Evolutionary conservation across 2,329 filamentous ascomycete species (phyloP), one percentile per base, ranked within the genome.

Genomic region (Pestalotiopsis sp.): DNA sequence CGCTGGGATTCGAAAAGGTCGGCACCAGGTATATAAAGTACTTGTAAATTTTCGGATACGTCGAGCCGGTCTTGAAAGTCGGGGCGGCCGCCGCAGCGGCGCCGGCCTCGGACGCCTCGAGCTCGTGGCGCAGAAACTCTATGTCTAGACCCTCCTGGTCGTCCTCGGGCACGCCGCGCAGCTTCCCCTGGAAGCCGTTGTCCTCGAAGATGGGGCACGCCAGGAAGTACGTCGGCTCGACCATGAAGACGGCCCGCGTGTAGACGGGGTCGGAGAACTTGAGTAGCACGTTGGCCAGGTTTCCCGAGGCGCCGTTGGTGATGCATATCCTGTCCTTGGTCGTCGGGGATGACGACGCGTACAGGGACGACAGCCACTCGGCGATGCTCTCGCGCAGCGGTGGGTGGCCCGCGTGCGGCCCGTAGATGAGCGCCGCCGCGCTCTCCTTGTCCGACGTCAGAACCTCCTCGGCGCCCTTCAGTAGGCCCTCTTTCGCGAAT

Each of bases 1-100:
- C 89, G 0, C 88, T 90, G 0, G 91, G 91, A 70, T 93, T 93
- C 4, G 89, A 87, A 75, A 92, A 93, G 0, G 90, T 91, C 0
- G 91, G 90, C 2, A 91, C 89, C 14, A 85, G 84, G 74, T 93
- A 93, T 70, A 93, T 88, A 70, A 93, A 76, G 74, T 92, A 56
- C 23, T 56, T 49, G 27, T 49, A 64, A 11, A 64, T 23, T 25
- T 64, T 64, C 14, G 88, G 82, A 80, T 87, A 88, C 63, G 85
- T 80, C 27, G 85, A 81, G 0, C 78, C 73, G 1, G 84, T 82
- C 77, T 91, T 91, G 71, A 85, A 73, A 68, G 75, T 49, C 3
- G 68, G 56, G 6, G 36, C 68, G 49, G 66, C 66, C 14, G 68
- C 68, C 23, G 66, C 38, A 7, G 67, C 67, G 17, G 64, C 66